A percentile compares a stretch with the other conserved stretches of the same genome.
Conservation (phyloP, 495 filamentous ascomycete species). For the Pyronema omphalodes region DNA sequence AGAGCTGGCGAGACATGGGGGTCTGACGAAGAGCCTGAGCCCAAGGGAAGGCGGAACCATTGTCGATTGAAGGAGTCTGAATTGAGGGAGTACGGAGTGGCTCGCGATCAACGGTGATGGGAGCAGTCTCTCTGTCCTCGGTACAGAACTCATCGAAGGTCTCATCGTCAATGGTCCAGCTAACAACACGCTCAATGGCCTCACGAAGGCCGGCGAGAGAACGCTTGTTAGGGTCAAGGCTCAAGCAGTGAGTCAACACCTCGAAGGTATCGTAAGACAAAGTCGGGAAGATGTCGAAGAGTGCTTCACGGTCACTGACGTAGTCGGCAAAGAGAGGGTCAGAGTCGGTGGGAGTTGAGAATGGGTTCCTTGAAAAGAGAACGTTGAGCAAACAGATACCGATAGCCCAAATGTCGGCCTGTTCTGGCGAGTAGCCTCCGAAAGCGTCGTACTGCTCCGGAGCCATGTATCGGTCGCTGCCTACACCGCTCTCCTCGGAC, state of each 20-base stretch:
- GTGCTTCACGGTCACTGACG: constrained; percentile 72
- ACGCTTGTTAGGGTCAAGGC: constrained; percentile 75
- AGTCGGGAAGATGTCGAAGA: constrained; percentile 96
- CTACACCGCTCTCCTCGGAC: constrained; percentile 79
- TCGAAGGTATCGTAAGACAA: constrained; percentile 97
- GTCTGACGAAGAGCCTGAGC: constrained; percentile 72
- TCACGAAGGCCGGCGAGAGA: constrained; percentile 60
- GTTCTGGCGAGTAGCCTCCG: constrained; percentile 77
- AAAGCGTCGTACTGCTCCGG: constrained; percentile 89
- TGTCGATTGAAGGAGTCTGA: constrained; percentile 64
- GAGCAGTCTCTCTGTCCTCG: constrained; percentile 48
- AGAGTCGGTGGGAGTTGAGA: constrained; percentile 64
- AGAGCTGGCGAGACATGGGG: constrained; percentile 66
- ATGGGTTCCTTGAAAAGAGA: constrained; percentile 87
- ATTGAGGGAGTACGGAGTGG: constrained; percentile 91
- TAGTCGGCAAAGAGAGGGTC: constrained; percentile 87
- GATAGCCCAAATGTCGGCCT: constrained; percentile 92
- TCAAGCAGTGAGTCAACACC: constrained; percentile 71
- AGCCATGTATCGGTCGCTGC: constrained; percentile 97
- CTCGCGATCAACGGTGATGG: constrained; percentile 77
- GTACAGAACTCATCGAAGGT: constrained; percentile 84
- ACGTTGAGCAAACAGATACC: constrained; percentile 93
- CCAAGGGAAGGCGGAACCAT: constrained; percentile 82
- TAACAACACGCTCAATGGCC: constrained; percentile 56
- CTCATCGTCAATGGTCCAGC: constrained; percentile 90